Evolutionary conservation across 371 early-diverging fungal species (phyloP), one percentile per base, ranked within the genome.

Genomic region (Capillidium heterosporum): DNA sequence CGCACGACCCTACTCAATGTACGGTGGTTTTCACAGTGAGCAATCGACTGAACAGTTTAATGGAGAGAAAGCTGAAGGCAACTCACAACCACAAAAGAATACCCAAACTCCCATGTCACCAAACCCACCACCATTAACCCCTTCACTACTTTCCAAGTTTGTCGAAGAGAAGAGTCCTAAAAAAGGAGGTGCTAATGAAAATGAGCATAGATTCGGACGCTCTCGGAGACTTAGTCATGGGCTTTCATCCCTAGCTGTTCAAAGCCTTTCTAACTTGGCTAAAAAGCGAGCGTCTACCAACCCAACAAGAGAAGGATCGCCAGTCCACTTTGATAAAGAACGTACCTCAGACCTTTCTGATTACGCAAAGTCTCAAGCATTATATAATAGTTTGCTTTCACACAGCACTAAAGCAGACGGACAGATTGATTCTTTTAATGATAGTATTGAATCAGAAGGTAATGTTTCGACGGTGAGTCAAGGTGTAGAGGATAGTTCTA

Each of bases 191-290:
- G 24, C 2, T 21, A 23, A 39, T 29, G 53, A 53, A 10, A 39
- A 10, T 24, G 53, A 53, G 19, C 39, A 21, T 10, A 31, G 39
- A 17, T 39, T 39, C 26, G 39, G 31, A 53, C 31, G 39, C 15
- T 29, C 31, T 10, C 8, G 56, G 29, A 42, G 56, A 23, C 24
- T 28, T 28, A 56, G 56, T 29, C 43, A 56, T 15, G 56, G 56
- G 13, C 42, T 56, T n/a, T 56, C 56, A 10, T 24, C 19, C 32
- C n/a, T 56, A 29, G 56, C 56, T n/a, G 56, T 56, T 43, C 56
- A 56, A 44, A 56, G 56, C 28, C 31, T 56, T n/a, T 46, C 43
- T 3, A 56, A 56, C 23, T 56, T 56, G 23, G 56, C 56, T 19
- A 56, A 56, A 21, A 40, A 56, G 46, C 2, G 56, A 47, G 56